These are phyloP conservation scores for Neonectria punicea DNA, from an alignment of 2,329 filamentous ascomycete genomes.

Conservation along the genomic window DNA sequence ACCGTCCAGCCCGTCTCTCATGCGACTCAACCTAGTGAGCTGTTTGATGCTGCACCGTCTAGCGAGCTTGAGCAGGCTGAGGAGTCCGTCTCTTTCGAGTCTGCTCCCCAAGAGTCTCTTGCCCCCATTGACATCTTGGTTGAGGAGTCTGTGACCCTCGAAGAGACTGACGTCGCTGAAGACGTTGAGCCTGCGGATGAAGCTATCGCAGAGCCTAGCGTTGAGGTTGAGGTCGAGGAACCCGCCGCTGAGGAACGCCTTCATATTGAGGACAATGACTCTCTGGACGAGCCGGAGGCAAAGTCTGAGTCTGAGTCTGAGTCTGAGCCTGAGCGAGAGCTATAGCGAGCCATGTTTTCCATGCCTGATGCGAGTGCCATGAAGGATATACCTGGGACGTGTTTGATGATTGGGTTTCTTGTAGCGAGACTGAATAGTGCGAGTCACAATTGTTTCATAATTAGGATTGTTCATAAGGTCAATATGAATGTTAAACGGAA, in stretches of 20 bases:
- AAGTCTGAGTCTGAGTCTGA: constrained; percentile 11
- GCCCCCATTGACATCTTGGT: constrained; percentile 14
- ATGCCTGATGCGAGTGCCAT: constrained; percentile 41
- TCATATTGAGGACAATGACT: constrained; percentile 9
- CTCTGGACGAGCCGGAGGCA: constrained; percentile 1
- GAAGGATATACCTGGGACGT: constrained; percentile 43
- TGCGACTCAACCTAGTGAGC: constrained; percentile 25
- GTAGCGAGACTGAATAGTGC: constrained; percentile 35
- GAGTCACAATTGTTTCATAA: constrained; percentile 39
- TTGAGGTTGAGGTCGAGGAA: constrained; percentile 9
- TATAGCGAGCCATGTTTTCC: constrained; percentile 33
- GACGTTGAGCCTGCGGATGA: neutral
- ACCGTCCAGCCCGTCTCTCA: constrained; percentile 40
- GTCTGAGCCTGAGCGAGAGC: constrained; percentile 22
- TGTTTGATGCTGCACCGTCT: neutral
- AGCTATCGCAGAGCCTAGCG: neutral
- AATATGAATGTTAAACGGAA: constrained; percentile 8
- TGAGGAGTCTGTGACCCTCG: constrained; percentile 3
- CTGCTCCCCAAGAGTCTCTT: neutral
- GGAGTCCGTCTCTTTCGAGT: neutral
- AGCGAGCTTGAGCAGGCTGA: neutral
- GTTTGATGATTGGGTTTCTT: constrained; percentile 34
- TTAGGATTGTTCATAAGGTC: constrained; percentile 22
- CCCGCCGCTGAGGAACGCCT: neutral
- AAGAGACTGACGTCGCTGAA: neutral